Evolutionary conservation across 331 rosid species (phyloP), one percentile per base, ranked within the genome.

Genomic region (Cydonia oblonga): DNA sequence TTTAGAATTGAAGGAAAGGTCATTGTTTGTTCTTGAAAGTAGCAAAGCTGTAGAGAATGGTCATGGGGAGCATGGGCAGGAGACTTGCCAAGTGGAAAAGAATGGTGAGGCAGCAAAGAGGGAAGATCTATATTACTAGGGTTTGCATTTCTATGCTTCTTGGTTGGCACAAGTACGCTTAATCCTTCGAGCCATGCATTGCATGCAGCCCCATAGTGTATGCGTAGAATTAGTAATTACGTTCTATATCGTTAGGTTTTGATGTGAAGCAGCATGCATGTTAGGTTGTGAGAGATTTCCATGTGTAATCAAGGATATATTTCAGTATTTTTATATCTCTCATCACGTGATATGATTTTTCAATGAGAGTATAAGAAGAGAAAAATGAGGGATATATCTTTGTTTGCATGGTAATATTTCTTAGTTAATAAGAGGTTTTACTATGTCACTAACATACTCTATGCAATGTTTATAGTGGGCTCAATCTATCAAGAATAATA

Each of bases 71-170:
- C 33, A 76, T 67, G 68, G 80, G 87, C 24, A 78, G 82, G 84
- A 87, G 92, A 73, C 65, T 84, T 78, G 72, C 71, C 33, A 90
- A 84, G 82, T 93, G 90, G 92, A 90, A 83, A 73, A 80, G 87
- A 88, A 81, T 85, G 74, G 81, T 81, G 72, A 87, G 84, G 86
- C 96, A 91, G 29, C 96, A 87, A 49, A 88, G 80, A 72, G 96
- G 95, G 69, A 90, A 91, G 88, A 81, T 93, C 62, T 87, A 85
- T 70, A 91, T 93, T 62, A 85, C 87, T 86, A 86, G 91, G 89
- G 79, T 87, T 25, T 93, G 97, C 77, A 82, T 93, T 71, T 75
- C 85, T 68, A 86, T 90, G 91, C 97, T 93, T 84, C 90, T 93
- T 66, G 83, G 91, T 76, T 87, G 92, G 82, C 91, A 84, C 73